These are phyloP conservation scores for Aquanectria penicillioides DNA, from an alignment of 2,329 filamentous ascomycete species.

Conservation along the genomic window DNA sequence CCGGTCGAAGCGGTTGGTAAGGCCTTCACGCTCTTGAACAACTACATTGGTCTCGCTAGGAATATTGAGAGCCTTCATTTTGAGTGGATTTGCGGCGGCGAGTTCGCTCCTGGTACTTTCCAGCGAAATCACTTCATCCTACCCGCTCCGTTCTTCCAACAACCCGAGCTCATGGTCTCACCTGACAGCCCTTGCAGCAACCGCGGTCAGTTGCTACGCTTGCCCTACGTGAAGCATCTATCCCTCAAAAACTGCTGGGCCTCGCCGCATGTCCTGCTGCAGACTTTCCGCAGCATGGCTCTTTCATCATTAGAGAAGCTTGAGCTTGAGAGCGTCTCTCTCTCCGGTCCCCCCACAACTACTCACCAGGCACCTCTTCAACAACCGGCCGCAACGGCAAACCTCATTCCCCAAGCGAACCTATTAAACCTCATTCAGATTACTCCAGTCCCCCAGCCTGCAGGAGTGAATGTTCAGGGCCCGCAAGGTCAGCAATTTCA, in stretches of 20 bases:
- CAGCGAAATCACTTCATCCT: constrained; percentile 71
- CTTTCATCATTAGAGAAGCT: constrained; percentile 60
- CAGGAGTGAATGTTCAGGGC: neutral
- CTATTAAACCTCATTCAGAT: constrained; percentile 32
- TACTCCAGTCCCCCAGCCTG: neutral
- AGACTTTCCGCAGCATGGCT: constrained; percentile 61
- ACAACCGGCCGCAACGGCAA: constrained; percentile 18
- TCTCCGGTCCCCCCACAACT: constrained; percentile 59
- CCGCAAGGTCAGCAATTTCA: constrained; percentile 5
- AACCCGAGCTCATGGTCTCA: constrained; percentile 42
- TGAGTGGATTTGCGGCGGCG: constrained; percentile 75
- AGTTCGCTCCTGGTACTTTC: constrained; percentile 69
- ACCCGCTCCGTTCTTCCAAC: constrained; percentile 65
- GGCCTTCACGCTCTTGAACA: constrained; percentile 63
- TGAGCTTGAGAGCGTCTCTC: constrained; percentile 71
- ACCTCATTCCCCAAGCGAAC: constrained; percentile 19
- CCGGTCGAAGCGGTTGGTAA: constrained; percentile 61
- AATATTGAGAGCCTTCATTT: constrained; percentile 69
- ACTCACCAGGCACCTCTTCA: constrained; percentile 40
- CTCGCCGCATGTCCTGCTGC: constrained; percentile 65
- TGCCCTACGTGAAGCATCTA: constrained; percentile 67
- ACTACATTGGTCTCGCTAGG: constrained; percentile 57
- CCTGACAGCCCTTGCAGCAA: constrained; percentile 44
- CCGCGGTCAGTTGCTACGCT: constrained; percentile 54
- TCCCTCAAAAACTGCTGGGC: constrained; percentile 77